These are phyloP conservation scores for Lunasporangiospora selenospora DNA, from an alignment of 192 early-diverging fungal species.

Conservation along the genomic window DNA sequence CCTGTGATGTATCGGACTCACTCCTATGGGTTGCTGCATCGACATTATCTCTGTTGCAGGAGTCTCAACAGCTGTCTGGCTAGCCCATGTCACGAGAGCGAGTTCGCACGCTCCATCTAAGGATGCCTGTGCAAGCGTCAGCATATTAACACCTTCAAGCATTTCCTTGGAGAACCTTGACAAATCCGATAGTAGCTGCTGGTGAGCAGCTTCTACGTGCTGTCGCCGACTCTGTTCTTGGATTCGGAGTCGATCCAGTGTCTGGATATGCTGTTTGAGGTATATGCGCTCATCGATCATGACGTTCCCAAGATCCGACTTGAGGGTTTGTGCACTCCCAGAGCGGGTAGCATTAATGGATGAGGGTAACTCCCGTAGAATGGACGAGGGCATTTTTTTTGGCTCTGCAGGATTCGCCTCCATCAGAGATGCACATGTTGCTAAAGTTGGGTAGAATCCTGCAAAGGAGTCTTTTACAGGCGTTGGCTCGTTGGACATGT, in stretches of 20 bases:
- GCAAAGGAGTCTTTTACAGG: no score
- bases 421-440: no score
- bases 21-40: background rate
- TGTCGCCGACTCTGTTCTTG: conserved; percentile 12
- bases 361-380: no score
- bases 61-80: background rate
- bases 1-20: background rate
- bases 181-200: conserved; percentile 14
- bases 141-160: conserved; percentile 10
- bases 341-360: conserved; percentile 28
- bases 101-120: conserved; percentile 26
- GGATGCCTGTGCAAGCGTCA: conserved; percentile 32
- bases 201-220: conserved; percentile 7
- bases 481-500: no score
- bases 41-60: background rate
- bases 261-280: conserved; percentile 33
- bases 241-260: conserved; percentile 10
- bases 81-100: conserved; percentile 12
- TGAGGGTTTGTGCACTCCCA: conserved; percentile 24
- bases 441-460: no score
- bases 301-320: conserved; percentile 9
- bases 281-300: conserved; percentile 30
- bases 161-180: conserved; percentile 16
- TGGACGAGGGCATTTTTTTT: no score
- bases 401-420: no score